phyloP scores from a whole-genome alignment of 2,329 filamentous ascomycete genomes.

The Aspergillus neoniger region DNA sequence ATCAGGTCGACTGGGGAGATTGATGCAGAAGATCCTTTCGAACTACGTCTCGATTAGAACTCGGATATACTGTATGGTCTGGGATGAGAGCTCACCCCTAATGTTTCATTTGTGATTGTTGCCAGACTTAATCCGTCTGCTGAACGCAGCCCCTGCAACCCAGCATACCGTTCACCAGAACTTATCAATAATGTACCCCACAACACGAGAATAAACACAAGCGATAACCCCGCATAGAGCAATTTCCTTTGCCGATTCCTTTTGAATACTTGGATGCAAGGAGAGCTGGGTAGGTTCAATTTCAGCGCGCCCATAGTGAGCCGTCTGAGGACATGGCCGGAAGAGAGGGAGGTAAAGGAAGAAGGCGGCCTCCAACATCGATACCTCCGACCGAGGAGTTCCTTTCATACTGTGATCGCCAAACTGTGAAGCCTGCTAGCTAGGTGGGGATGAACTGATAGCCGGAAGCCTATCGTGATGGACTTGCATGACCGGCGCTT shows the following conservation, averaged over 20 bases:
- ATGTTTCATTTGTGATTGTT: neutral
- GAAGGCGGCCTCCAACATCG: neutral
- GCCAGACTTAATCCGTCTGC: neutral
- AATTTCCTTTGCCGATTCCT: neutral
- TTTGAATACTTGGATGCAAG: neutral
- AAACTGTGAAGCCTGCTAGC: neutral
- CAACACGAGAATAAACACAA: neutral
- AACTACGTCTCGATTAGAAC: neutral
- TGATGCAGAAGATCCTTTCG: slow-evolving; percentile 4
- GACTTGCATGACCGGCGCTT: neutral
- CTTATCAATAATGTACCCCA: neutral
- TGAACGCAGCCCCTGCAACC: neutral
- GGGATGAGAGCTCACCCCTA: neutral
- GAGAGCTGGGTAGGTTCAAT: neutral
- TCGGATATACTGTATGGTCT: neutral
- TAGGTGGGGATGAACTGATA: neutral
- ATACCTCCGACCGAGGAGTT: neutral
- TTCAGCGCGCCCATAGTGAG: neutral
- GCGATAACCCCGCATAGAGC: neutral
- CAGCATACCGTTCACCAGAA: neutral
- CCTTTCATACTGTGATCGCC: neutral
- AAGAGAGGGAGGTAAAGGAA: neutral
- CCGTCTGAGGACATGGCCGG: neutral
- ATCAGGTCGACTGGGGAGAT: slow-evolving; percentile 5
- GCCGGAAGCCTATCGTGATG: neutral